Evolutionary conservation across 2,329 filamentous ascomycete genomes (phyloP).

Genomic region (Penicillium sp.): DNA sequence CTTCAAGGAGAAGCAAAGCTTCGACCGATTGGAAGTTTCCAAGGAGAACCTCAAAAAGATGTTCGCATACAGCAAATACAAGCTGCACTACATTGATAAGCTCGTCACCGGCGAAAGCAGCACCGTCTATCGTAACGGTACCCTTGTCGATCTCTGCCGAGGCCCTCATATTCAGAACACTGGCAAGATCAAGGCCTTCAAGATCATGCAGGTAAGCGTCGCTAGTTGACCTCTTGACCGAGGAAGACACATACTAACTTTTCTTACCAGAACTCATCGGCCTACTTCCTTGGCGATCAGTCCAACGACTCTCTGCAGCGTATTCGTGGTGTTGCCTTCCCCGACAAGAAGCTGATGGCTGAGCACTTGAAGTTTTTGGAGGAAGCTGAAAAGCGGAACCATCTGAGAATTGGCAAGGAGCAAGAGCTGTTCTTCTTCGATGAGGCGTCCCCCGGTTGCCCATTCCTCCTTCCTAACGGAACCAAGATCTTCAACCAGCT

Average conservation of each 20-base stretch:
- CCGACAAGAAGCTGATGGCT: conserved; percentile 87
- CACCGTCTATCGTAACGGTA: conserved; percentile 89
- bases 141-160: conserved; percentile 87
- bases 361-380: conserved; percentile 92
- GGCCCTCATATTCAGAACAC: conserved; percentile 93
- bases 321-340: conserved; percentile 93
- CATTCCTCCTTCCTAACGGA: conserved; percentile 86
- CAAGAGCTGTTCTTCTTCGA: conserved; percentile 98
- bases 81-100: conserved; percentile 92
- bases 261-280: conserved; percentile 53
- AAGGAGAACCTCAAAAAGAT: conserved; percentile 90
- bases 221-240: neutral
- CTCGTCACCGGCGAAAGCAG: conserved; percentile 86
- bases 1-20: conserved; percentile 93
- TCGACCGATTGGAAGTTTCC: conserved; percentile 77
- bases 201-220: conserved; percentile 64
- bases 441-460: conserved; percentile 81
- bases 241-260: neutral
- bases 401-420: conserved; percentile 84
- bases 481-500: conserved; percentile 88
- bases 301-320: conserved; percentile 91
- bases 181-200: conserved; percentile 85
- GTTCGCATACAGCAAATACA: conserved; percentile 97
- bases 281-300: conserved; percentile 90
- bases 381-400: conserved; percentile 95